Percentiles rank a stretch among this genome's conserved stretches.
These are phyloP conservation scores for Nicotiana attenuata DNA, from an alignment of 257 asterid species.

Conservation along the genomic window DNA sequence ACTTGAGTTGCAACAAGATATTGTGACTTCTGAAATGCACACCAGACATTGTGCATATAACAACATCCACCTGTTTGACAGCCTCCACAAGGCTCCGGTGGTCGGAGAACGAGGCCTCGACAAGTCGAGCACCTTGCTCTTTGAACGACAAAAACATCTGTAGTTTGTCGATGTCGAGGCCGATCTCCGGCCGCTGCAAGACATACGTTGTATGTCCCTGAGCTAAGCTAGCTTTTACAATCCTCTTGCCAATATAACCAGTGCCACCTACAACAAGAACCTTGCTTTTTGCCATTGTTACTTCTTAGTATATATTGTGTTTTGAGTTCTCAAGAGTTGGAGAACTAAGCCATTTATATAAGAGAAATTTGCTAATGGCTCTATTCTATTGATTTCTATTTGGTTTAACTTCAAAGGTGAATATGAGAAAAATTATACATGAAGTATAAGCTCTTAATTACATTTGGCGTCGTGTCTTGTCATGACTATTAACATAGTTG, in stretches of 20 bases:
- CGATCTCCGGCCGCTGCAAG: constrained; percentile 60
- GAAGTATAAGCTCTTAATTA: not conserved
- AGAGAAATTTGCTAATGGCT: not conserved
- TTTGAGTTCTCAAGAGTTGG: not conserved
- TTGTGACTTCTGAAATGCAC: constrained; percentile 73
- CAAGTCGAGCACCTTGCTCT: constrained; percentile 55
- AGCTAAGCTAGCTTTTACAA: constrained; percentile 68
- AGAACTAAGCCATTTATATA: not conserved
- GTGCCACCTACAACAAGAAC: constrained; percentile 85
- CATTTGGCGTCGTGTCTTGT: not conserved
- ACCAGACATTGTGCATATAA: constrained; percentile 82
- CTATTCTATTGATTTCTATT: not conserved
- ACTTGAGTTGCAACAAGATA: constrained; percentile 61
- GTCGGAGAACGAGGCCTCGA: constrained; percentile 68
- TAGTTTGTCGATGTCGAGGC: constrained; percentile 65
- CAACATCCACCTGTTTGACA: constrained; percentile 70
- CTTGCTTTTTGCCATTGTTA: constrained; percentile 49
- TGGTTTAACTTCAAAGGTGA: not conserved
- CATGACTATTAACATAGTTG: not conserved
- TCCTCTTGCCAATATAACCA: constrained; percentile 65
- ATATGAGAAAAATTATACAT: not conserved
- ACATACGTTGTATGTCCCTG: constrained; percentile 66
- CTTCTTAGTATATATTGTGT: not conserved
- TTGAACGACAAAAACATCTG: constrained; percentile 57
- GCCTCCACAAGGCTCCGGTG: constrained; percentile 72